A percentile compares a stretch with the other conserved stretches of the same genome.
phyloP scores from a whole-genome alignment of 106 monocot species.

The Allium fistulosum region DNA sequence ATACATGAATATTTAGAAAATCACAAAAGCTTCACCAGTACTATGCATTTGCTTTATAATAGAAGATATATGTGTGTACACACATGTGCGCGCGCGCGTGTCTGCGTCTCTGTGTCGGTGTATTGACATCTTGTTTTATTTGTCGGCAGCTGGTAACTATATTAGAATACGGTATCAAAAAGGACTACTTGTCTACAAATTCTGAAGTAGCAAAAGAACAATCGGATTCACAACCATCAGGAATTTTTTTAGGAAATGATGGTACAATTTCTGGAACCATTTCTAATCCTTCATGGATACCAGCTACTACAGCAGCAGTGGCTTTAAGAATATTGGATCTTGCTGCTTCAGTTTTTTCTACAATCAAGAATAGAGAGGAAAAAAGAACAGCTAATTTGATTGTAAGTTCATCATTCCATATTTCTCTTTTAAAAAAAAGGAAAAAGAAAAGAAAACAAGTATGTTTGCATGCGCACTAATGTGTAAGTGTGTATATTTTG shows the following conservation, averaged over 20 bases:
- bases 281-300: constrained; percentile 79
- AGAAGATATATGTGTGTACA: no score
- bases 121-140: background rate
- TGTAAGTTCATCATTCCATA: constrained; percentile 13
- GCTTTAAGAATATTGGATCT: constrained; percentile 73
- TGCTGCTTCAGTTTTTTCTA: constrained; percentile 74
- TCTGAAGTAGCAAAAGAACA: constrained; percentile 83
- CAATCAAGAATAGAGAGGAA: constrained; percentile 33
- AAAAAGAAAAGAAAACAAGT: no score
- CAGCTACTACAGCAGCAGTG: constrained; percentile 65
- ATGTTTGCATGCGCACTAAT: no score
- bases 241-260: background rate
- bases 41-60: no score
- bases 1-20: no score
- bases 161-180: constrained; percentile 68
- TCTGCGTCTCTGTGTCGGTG: no score
- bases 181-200: constrained; percentile 50
- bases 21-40: no score
- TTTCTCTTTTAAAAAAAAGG: no score
- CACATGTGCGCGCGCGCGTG: no score
- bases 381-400: constrained; percentile 41
- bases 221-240: constrained; percentile 26
- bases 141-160: constrained; percentile 67
- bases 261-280: constrained; percentile 33
- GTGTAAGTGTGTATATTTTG: no score